These are phyloP conservation scores for Cytospora leucostoma DNA, from an alignment of 2,329 filamentous ascomycete species.

Conservation along the genomic window DNA sequence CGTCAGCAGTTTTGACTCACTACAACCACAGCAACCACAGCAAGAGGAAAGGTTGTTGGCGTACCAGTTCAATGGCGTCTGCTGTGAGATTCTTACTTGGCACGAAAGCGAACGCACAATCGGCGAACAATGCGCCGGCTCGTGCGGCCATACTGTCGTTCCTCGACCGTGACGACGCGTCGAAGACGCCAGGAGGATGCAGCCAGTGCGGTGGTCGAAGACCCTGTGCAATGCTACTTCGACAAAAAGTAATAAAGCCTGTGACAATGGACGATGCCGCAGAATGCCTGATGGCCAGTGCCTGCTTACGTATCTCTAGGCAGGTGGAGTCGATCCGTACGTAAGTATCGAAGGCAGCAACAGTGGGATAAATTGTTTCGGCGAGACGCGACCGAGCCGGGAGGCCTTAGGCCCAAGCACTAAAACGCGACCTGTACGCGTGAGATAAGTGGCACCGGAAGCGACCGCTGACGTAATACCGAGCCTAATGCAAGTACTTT, in stretches of 20 bases:
- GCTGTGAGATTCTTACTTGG: conserved; percentile 17
- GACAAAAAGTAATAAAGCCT: background rate
- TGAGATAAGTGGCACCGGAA: background rate
- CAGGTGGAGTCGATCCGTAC: background rate
- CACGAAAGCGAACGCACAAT: conserved; percentile 23
- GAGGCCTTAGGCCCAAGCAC: background rate
- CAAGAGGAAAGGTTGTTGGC: background rate
- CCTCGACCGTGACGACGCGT: conserved; percentile 15
- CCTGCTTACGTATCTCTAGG: background rate
- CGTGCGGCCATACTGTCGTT: conserved; percentile 16
- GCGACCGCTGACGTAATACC: background rate
- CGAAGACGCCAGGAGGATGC: background rate
- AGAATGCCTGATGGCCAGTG: background rate
- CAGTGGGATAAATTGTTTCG: background rate
- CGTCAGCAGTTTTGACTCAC: conserved; percentile 2
- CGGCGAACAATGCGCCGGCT: conserved; percentile 10
- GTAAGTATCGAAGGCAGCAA: background rate
- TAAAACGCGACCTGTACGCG: background rate
- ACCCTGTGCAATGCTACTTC: background rate
- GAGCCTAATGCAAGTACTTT: no score
- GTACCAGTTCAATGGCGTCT: conserved; percentile 10
- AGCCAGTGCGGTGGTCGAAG: background rate
- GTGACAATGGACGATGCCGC: background rate
- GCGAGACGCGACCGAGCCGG: background rate
- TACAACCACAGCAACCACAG: background rate